A percentile compares a stretch with the other conserved stretches of the same genome.
These are phyloP conservation scores for Aspergillus ochraceus DNA, from an alignment of 2,329 filamentous ascomycete species.

Conservation along the genomic window DNA sequence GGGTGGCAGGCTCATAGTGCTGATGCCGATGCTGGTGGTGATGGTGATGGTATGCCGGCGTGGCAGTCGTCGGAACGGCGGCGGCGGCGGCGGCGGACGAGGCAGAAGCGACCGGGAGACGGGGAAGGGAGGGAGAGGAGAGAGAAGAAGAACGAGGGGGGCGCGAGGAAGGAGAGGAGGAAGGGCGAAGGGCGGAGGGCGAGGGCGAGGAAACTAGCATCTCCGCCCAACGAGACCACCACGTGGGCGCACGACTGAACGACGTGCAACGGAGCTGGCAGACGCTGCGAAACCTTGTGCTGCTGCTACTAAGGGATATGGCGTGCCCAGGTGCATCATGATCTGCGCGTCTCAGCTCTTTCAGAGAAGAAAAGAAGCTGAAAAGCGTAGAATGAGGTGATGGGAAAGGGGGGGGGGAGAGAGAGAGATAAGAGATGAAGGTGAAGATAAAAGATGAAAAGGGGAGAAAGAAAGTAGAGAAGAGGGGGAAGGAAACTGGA, in stretches of 20 bases:
- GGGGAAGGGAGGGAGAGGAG: slow-evolving; percentile 18
- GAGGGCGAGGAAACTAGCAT: slow-evolving; percentile 46
- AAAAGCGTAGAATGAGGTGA: neutral
- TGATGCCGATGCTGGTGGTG: slow-evolving; percentile 6
- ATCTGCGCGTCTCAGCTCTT: slow-evolving; percentile 18
- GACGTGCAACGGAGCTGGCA: slow-evolving; percentile 26
- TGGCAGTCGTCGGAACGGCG: slow-evolving; percentile 5
- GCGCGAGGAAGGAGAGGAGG: slow-evolving; percentile 24
- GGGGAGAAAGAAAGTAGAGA: neutral
- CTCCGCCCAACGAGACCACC: slow-evolving; percentile 33
- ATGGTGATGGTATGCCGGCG: slow-evolving; percentile 8
- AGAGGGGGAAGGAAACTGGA: neutral
- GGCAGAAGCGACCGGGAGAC: slow-evolving; percentile 8
- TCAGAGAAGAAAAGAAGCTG: slow-evolving; percentile 8
- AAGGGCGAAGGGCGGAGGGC: slow-evolving; percentile 39
- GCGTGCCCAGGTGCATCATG: slow-evolving; percentile 32
- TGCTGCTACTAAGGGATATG: slow-evolving; percentile 18
- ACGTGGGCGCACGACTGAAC: slow-evolving; percentile 41
- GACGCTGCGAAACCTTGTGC: slow-evolving; percentile 32
- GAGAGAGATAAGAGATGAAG: neutral
- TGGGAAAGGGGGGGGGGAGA: neutral
- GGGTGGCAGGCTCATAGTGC: slow-evolving; percentile 33
- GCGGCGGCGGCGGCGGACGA: slow-evolving; percentile 13
- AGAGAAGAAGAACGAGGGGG: slow-evolving; percentile 19
- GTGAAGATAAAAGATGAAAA: neutral